These are phyloP conservation scores for Seiridium cupressi DNA, from an alignment of 2,329 filamentous ascomycete genomes.

Conservation along the genomic window DNA sequence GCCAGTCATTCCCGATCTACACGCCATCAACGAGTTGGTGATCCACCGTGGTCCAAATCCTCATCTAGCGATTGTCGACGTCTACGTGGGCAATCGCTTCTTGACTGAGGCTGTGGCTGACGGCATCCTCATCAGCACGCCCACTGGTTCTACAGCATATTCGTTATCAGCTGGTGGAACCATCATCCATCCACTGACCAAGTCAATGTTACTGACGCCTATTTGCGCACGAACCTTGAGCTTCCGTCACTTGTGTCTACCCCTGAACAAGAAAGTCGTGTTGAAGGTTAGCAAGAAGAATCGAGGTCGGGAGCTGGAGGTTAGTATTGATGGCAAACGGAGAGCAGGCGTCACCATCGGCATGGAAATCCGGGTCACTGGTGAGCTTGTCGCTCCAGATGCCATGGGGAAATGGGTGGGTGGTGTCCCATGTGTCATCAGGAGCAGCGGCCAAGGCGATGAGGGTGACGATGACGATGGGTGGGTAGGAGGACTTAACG, in stretches of 20 bases:
- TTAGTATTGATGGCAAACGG: constrained; percentile 75
- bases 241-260: constrained; percentile 87
- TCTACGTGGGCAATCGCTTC: constrained; percentile 85
- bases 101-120: constrained; percentile 93
- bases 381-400: constrained; percentile 64
- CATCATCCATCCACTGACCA: constrained; percentile 91
- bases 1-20: constrained; percentile 40
- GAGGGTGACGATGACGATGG: constrained; percentile 72
- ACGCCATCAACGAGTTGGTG: constrained; percentile 92
- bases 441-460: constrained; percentile 48
- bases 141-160: constrained; percentile 94
- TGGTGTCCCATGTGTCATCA: constrained; percentile 89
- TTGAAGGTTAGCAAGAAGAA: constrained; percentile 81
- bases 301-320: constrained; percentile 71
- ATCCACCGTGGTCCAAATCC: constrained; percentile 88
- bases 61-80: constrained; percentile 87
- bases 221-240: constrained; percentile 91
- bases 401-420: constrained; percentile 34
- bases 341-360: constrained; percentile 68
- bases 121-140: constrained; percentile 90
- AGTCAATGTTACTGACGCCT: constrained; percentile 84
- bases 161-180: constrained; percentile 88
- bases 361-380: constrained; percentile 84
- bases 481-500: constrained; percentile 94
- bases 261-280: constrained; percentile 79